Conservation (phyloP, 345 rosid species). For the Gossypium ekmanianum region DNA sequence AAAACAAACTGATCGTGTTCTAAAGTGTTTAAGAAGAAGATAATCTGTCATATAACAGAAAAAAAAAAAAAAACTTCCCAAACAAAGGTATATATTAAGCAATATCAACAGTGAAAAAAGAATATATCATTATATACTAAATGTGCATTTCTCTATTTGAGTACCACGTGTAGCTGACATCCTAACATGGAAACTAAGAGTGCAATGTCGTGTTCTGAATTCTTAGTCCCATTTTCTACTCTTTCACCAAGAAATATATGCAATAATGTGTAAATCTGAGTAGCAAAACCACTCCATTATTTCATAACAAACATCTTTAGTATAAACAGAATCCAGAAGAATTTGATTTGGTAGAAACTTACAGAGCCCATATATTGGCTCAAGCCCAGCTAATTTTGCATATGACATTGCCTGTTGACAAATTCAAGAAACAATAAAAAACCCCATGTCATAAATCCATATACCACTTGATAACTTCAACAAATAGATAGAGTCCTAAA, state of each 20-base stretch:
- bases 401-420: slow-evolving; percentile 94
- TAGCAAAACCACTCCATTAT: slow-evolving; percentile 8
- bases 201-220: background rate
- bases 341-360: slow-evolving; percentile 47
- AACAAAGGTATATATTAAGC: background rate
- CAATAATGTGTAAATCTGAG: background rate
- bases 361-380: slow-evolving; percentile 90
- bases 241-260: background rate
- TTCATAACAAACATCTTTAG: background rate
- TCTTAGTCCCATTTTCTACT: background rate
- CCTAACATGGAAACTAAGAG: background rate
- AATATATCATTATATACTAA: background rate
- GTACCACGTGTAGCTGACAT: background rate
- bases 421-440: slow-evolving; percentile 27
- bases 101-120: background rate
- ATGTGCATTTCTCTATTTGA: slow-evolving; percentile 2
- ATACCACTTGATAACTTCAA: background rate
- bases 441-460: background rate
- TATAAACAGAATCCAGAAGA: background rate
- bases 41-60: background rate
- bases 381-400: slow-evolving; percentile 95
- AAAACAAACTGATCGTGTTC: background rate
- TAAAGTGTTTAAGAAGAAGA: background rate
- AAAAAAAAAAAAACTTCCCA: background rate
- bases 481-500: background rate